Base-by-base conservation (phyloP, 75 land plant species). In the Gnetum montanum region DNA sequence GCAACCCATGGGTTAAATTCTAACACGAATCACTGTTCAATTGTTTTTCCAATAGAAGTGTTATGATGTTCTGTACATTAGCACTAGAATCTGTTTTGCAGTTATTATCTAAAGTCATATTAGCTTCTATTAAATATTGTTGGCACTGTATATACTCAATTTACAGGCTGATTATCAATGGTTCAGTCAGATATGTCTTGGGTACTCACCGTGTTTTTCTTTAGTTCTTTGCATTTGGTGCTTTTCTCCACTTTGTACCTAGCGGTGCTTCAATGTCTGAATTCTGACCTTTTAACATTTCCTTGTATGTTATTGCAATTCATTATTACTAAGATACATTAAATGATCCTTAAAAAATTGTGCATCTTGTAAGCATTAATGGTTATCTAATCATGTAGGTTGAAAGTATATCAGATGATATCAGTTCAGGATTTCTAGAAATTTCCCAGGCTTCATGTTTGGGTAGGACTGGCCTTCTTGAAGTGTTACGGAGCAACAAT, bases 331-430 rank as follows among this genome's bases (percentile, higher is more conserved):
- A 15, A 37, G 40, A 11, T 37, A 37, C 1, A 37, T 11, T 15
- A 37, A 37, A 11, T 37, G 40, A 15, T 37, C 10, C 40, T 1
- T 37, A 11, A 2, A 11, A 15, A 37, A 11, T 37, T 15, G 15
- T 37, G 15, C 40, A 37, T 3, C 15, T 2, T 37, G 15, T 37
- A 1, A 37, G 5, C 40, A 37, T n/a, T n/a, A n/a, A 12, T 26
- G 12, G 24, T 15, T 62, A 22, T 19, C 19, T 16, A 30, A 12
- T 25, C 20, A 28, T 47, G 25, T 76, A 87, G 97, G 88, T 87
- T 37, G 70, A 69, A 15, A 87, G 85, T 67, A 87, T 91, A 37
- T 46, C 65, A 5, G 93, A 84, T 50, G 97, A 91, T 68, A 48
- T 74, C 22, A 46, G 64, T 43, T 62, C 62, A 34, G 72, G 77